Evolutionary conservation across 2,329 filamentous ascomycete species (phyloP), one percentile per base, ranked within the genome.

Genomic region (Pseudogymnoascus sp.): DNA sequence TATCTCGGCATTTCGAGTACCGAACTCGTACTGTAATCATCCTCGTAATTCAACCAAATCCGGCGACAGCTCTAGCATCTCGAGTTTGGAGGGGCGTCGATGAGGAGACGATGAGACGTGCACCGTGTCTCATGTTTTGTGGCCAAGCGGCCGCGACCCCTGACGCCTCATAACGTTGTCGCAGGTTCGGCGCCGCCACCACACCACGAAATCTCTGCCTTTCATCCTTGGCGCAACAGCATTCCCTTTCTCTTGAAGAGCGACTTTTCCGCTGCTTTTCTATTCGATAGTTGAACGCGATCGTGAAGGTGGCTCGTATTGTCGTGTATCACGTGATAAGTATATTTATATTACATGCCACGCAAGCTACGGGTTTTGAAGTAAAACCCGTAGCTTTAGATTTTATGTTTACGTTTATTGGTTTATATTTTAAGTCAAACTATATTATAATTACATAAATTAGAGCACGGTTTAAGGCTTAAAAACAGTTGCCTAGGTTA

Each of bases 1-100:
- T 11, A 55, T 33, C 28, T 55, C 49, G 12, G 16, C 9, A 55
- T 55, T n/a, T 52, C 28, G 5, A 19, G 19, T 33, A 55, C n/a
- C 22, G n/a, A 19, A 33, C 49, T 55, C n/a, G 8, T 33, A 52
- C 23, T 2, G 45, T 16, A 68, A 73, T 33, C 9, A 3, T 9
- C 5, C n/a, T 12, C 28, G 9, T 33, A 55, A 55, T 33, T 55
- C n/a, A 55, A 7, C 9, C n/a, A 55, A 55, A 55, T n/a, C 9
- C 9, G n/a, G 49, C 49, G 49, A 55, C 11, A 55, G 28, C 49
- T 55, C 49, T 8, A 55, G 23, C 49, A 55, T 55, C n/a, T 55
- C 49, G 49, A 52, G 45, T 52, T 52, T 52, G 45, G 45, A 52
- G 45, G 45, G 45, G 45, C n/a, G 45, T 33, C 45, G 45, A 52